Percentiles rank a stretch among this genome's conserved stretches.
These are phyloP conservation scores for Russula sp. DNA, from an alignment of 768 basidiomycete species.

Conservation along the genomic window DNA sequence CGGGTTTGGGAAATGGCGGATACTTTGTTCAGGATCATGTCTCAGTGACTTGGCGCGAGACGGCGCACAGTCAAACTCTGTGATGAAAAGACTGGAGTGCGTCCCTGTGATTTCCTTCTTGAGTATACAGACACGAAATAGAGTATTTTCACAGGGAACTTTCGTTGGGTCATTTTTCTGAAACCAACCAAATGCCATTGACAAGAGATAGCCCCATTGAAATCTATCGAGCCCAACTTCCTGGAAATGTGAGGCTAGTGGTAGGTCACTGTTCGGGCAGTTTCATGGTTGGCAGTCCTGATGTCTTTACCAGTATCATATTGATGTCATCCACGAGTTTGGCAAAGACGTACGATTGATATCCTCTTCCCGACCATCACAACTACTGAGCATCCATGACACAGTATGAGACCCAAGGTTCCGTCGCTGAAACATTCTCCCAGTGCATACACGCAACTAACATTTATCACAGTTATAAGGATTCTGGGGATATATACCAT, in stretches of 20 bases:
- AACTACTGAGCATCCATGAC: neutral
- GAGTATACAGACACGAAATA: neutral
- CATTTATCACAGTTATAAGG: neutral
- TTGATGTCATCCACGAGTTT: conserved; percentile 14
- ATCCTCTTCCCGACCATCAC: neutral
- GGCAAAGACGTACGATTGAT: conserved; percentile 10
- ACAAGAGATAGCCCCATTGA: conserved; percentile 15
- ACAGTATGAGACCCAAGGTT: conserved; percentile 16
- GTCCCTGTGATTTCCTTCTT: neutral
- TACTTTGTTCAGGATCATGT: neutral
- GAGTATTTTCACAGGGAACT: conserved; percentile 7
- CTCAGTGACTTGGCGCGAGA: neutral
- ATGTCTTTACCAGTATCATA: conserved; percentile 9
- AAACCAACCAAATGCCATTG: conserved; percentile 12
- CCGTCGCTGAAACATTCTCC: neutral
- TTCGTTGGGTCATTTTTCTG: conserved; percentile 15
- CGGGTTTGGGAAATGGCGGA: conserved; percentile 7
- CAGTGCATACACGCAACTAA: neutral
- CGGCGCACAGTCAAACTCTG: neutral
- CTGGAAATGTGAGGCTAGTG: conserved; percentile 10
- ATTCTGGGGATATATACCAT: conserved; percentile 7
- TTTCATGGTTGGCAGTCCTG: neutral
- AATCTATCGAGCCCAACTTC: conserved; percentile 18
- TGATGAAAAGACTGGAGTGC: conserved; percentile 9
- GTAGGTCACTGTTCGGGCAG: neutral